A percentile compares a stretch with the other conserved stretches of the same genome.
phyloP scores from a whole-genome alignment of 108 stramenopile species.

The Nitzschia sp. region DNA sequence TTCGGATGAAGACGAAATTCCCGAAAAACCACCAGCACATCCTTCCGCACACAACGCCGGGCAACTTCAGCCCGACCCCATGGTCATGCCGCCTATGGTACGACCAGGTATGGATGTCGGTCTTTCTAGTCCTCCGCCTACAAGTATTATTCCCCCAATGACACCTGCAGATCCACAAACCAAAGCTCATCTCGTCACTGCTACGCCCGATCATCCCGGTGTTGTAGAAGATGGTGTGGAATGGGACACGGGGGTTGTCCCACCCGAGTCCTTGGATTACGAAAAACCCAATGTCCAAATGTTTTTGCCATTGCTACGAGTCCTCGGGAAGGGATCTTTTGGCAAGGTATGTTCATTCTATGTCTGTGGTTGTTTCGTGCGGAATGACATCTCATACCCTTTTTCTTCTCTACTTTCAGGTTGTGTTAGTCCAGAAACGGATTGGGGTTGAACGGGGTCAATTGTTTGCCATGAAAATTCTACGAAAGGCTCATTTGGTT shows the following conservation, averaged over 20 bases:
- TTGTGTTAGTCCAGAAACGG: slow-evolving; percentile 86
- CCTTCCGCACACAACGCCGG: slow-evolving; percentile 4
- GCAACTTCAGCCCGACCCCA: not conserved
- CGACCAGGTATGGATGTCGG: slow-evolving; percentile 35
- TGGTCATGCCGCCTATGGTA: slow-evolving; percentile 11
- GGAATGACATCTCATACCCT: not conserved
- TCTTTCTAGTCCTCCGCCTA: slow-evolving; percentile 8
- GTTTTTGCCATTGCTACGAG: slow-evolving; percentile 80
- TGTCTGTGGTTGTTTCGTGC: not conserved
- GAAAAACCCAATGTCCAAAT: slow-evolving; percentile 78
- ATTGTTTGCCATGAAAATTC: slow-evolving; percentile 98
- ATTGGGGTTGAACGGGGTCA: slow-evolving; percentile 65
- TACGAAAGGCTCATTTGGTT: slow-evolving; percentile 91
- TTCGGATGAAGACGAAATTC: slow-evolving; percentile 31
- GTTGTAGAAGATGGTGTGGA: slow-evolving; percentile 34
- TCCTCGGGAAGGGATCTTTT: slow-evolving; percentile 89
- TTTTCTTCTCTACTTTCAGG: slow-evolving; percentile 42
- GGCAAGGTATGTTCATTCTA: slow-evolving; percentile 69
- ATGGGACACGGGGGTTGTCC: slow-evolving; percentile 36
- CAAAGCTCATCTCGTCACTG: slow-evolving; percentile 26
- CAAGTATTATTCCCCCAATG: not conserved
- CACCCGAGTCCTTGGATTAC: not conserved
- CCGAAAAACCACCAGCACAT: not conserved
- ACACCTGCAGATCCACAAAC: not conserved
- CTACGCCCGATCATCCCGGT: slow-evolving; percentile 28